Conservation (phyloP, 768 basidiomycete species). For the Mycena floridula region DNA sequence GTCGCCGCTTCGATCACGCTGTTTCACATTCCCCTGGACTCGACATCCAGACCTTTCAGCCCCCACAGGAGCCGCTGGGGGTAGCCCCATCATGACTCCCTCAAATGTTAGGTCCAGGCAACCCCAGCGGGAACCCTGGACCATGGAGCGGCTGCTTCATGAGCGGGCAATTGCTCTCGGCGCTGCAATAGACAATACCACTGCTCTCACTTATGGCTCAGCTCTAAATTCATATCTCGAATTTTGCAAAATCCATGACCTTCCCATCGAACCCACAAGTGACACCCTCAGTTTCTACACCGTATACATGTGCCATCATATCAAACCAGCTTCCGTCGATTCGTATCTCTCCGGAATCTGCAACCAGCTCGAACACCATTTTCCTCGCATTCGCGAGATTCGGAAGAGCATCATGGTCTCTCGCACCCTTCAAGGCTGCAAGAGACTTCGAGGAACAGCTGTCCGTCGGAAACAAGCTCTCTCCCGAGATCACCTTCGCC, state of each 20-base stretch:
- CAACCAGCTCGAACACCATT: constrained; percentile 23
- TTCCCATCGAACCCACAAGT: constrained; percentile 27
- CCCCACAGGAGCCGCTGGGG: constrained; percentile 15
- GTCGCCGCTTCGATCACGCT: constrained; percentile 1
- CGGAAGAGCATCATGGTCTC: constrained; percentile 19
- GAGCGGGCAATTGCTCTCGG: no score
- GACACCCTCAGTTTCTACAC: constrained; percentile 12
- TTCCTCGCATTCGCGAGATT: constrained; percentile 18
- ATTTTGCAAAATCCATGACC: constrained; percentile 23
- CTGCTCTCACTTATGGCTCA: constrained; percentile 20
- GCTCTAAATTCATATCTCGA: constrained; percentile 30
- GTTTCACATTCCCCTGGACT: not conserved
- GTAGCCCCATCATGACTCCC: constrained; percentile 13
- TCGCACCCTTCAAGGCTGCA: constrained; percentile 5
- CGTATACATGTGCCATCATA: constrained; percentile 28
- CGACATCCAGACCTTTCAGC: constrained; percentile 3
- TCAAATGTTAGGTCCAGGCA: constrained; percentile 13
- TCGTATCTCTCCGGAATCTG: constrained; percentile 33
- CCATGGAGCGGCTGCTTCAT: constrained; percentile 16
- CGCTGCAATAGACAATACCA: constrained; percentile 20
- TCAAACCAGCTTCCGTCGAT: constrained; percentile 27
- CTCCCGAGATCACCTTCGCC: not conserved
- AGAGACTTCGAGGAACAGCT: constrained; percentile 6
- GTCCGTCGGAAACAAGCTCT: constrained; percentile 17
- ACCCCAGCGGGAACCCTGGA: constrained; percentile 23